These are phyloP conservation scores for Fusarium sp. DNA, from an alignment of 2,329 filamentous ascomycete genomes.

Conservation along the genomic window DNA sequence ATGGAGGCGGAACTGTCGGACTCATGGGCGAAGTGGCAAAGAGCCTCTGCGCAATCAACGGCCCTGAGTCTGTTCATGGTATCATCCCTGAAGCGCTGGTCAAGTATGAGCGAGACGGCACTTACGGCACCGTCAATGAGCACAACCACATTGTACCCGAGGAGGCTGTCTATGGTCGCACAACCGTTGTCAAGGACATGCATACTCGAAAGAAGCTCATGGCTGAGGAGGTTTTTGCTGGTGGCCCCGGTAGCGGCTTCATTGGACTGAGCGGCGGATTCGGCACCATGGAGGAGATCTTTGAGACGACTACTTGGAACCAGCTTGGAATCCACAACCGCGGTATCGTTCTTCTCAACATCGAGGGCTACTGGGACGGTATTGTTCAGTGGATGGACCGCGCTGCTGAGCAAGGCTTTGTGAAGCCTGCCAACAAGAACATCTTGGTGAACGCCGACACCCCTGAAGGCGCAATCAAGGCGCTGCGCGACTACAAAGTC, in stretches of 20 bases:
- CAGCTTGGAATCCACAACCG: constrained; percentile 91
- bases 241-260: constrained; percentile 88
- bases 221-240: constrained; percentile 87
- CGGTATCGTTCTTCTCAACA: constrained; percentile 86
- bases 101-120: constrained; percentile 79
- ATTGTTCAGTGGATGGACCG: constrained; percentile 85
- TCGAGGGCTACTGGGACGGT: constrained; percentile 93
- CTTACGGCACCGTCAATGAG: constrained; percentile 62
- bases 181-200: constrained; percentile 95
- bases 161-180: constrained; percentile 79
- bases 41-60: constrained; percentile 86
- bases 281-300: constrained; percentile 95
- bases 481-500: constrained; percentile 81
- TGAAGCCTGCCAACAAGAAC: constrained; percentile 76
- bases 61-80: constrained; percentile 87
- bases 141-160: constrained; percentile 73
- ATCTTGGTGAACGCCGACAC: constrained; percentile 85
- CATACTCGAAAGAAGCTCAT: constrained; percentile 96
- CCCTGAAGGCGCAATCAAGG: constrained; percentile 79
- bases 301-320: constrained; percentile 94
- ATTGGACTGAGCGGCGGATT: constrained; percentile 91
- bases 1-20: constrained; percentile 93
- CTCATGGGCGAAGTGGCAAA: constrained; percentile 96
- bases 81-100: constrained; percentile 92
- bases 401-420: constrained; percentile 83